Evolutionary conservation across 208 protist genomes (phyloP).

Genomic region (Tritrichomonas musculus): DNA sequence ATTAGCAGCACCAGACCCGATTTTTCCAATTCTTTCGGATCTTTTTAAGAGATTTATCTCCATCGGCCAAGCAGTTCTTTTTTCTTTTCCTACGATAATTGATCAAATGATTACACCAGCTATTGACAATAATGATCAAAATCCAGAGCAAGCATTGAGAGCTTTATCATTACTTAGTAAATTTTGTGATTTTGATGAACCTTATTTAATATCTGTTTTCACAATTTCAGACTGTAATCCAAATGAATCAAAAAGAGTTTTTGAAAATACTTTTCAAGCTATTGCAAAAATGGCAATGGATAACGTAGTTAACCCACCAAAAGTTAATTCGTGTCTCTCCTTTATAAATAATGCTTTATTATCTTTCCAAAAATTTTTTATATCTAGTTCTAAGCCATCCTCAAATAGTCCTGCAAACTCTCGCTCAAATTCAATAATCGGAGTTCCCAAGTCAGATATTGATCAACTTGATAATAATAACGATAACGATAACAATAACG

Average conservation of each 20-base stretch:
- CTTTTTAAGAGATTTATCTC: not conserved
- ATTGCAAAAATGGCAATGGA: not conserved
- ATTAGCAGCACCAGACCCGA: not conserved
- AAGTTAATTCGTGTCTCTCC: not conserved
- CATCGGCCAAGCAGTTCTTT: not conserved
- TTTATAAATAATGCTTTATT: not conserved
- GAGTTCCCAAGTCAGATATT: too few relatives aligned
- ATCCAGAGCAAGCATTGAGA: not conserved
- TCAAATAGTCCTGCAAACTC: too few relatives aligned
- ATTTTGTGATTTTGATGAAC: not conserved
- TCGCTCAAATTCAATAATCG: too few relatives aligned
- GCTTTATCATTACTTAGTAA: not conserved
- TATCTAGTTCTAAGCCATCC: too few relatives aligned
- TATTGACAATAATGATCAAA: not conserved
- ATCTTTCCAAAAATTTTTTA: not conserved
- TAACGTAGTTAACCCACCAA: not conserved
- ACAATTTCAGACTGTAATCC: not conserved
- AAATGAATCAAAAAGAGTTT: not conserved
- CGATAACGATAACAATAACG: too few relatives aligned
- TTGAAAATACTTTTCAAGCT: not conserved
- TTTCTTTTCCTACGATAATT: slow-evolving; percentile 10
- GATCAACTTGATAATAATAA: too few relatives aligned
- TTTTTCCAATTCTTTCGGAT: not conserved
- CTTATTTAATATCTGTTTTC: not conserved
- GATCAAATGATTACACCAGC: not conserved